A percentile compares a stretch with the other conserved stretches of the same genome.
Evolutionary conservation across 805 yeast species (phyloP).

Genomic region (Pichia membranifaciens): DNA sequence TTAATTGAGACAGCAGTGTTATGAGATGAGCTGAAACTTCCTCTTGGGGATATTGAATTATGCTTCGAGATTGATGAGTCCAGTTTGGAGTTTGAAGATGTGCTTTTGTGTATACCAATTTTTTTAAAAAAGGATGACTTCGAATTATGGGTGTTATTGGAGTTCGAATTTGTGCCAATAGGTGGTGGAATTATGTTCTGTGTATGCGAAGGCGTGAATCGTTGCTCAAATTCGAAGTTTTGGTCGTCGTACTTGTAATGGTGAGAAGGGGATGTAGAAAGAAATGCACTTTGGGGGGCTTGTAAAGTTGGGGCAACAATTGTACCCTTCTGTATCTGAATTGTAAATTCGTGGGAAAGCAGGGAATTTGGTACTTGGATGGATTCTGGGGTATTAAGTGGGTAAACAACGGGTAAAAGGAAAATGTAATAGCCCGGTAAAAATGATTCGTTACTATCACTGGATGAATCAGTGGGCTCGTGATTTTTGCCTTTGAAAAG

Average conservation of each 20-base stretch:
- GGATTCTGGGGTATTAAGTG: constrained; percentile 59
- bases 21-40: not conserved
- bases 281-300: constrained; percentile 29
- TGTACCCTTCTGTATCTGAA: constrained; percentile 34
- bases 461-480: not conserved
- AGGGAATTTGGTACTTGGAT: constrained; percentile 46
- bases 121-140: constrained; percentile 20
- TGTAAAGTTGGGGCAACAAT: constrained; percentile 22
- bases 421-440: constrained; percentile 70
- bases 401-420: constrained; percentile 55
- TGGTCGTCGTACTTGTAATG: constrained; percentile 20
- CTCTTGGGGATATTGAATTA: constrained; percentile 3
- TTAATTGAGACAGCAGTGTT: not conserved
- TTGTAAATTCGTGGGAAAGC: constrained; percentile 37
- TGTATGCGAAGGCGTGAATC: not conserved
- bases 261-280: constrained; percentile 33
- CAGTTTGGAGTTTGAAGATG: constrained; percentile 11
- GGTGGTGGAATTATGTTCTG: not conserved
- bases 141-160: constrained; percentile 1
- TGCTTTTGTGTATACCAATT: constrained; percentile 20
- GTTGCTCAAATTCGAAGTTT: constrained; percentile 2
- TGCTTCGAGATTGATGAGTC: constrained; percentile 9
- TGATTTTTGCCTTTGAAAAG: constrained; percentile 15
- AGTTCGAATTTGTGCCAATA: not conserved
- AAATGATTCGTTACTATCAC: constrained; percentile 18